phyloP scores from a whole-genome alignment of 2,329 filamentous ascomycete genomes.

The Fusarium scirpi region DNA sequence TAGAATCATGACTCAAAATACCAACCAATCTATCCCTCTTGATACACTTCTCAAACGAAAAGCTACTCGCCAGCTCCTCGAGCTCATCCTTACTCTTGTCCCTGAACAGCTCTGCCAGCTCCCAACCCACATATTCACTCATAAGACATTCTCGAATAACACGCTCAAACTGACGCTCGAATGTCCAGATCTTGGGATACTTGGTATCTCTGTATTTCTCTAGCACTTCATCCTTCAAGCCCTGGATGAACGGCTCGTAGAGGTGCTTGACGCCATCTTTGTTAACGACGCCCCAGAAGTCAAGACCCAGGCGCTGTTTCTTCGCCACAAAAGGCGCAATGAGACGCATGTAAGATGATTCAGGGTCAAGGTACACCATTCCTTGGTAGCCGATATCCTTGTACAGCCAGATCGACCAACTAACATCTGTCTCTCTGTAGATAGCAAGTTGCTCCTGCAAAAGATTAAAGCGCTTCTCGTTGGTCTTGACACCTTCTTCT shows the following conservation, averaged over 20 bases:
- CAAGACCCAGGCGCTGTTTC: constrained; percentile 65
- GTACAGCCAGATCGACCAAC: constrained; percentile 72
- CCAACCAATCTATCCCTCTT: constrained; percentile 64
- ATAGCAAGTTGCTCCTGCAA: constrained; percentile 57
- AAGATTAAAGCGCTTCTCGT: constrained; percentile 56
- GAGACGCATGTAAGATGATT: constrained; percentile 62
- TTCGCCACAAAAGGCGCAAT: constrained; percentile 66
- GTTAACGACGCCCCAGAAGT: constrained; percentile 63
- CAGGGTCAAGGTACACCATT: constrained; percentile 63
- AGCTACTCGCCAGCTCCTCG: constrained; percentile 64
- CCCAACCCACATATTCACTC: constrained; percentile 63
- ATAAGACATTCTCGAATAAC: constrained; percentile 56
- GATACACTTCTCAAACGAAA: constrained; percentile 66
- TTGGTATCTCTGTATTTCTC: constrained; percentile 57
- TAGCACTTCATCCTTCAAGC: constrained; percentile 58
- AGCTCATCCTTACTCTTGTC: constrained; percentile 63
- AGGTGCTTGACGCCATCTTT: constrained; percentile 51
- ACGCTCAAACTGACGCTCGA: constrained; percentile 63
- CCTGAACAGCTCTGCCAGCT: constrained; percentile 67
- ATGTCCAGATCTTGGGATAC: constrained; percentile 63
- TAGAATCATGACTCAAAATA: constrained; percentile 54
- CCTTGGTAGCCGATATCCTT: constrained; percentile 69
- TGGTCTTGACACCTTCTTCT: constrained; percentile 52
- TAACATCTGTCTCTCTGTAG: constrained; percentile 52
- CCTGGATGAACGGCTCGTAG: constrained; percentile 54